These are phyloP conservation scores for Lepiota venenata DNA, from an alignment of 768 basidiomycete genomes.

Conservation along the genomic window DNA sequence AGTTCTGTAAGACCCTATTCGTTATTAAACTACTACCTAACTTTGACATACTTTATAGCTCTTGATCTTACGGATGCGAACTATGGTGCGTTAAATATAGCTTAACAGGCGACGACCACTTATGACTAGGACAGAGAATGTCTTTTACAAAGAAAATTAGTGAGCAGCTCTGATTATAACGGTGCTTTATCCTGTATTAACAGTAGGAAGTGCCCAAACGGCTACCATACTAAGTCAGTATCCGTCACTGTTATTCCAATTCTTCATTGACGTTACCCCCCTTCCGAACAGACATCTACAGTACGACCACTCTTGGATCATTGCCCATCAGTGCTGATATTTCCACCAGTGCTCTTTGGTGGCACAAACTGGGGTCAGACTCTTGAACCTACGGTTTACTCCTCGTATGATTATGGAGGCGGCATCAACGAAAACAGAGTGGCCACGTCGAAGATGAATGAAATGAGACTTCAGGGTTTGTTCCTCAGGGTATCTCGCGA, in stretches of 20 bases:
- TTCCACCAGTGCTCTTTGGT: conserved; percentile 47
- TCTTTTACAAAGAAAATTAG: conserved; percentile 54
- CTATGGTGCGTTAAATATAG: conserved; percentile 29
- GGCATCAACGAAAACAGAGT: conserved; percentile 49
- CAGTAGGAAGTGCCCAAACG: conserved; percentile 35
- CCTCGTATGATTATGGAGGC: conserved; percentile 62
- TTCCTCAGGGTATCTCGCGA: conserved; percentile 52
- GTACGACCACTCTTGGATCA: conserved; percentile 22
- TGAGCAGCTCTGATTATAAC: conserved; percentile 18
- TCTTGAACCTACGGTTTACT: conserved; percentile 50
- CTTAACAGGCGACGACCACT: neutral
- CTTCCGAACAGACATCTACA: conserved; percentile 42
- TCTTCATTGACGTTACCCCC: conserved; percentile 13
- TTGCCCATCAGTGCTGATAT: neutral
- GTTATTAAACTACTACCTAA: neutral
- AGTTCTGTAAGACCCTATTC: conserved; percentile 33
- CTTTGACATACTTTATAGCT: conserved; percentile 19
- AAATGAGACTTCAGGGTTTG: conserved; percentile 51
- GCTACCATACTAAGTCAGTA: conserved; percentile 47
- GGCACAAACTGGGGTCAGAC: conserved; percentile 66
- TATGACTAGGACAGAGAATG: conserved; percentile 33
- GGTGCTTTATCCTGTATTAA: neutral
- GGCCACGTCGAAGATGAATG: conserved; percentile 47
- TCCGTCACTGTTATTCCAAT: conserved; percentile 6
- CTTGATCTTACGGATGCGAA: conserved; percentile 38